These are phyloP conservation scores for Boechera retrofracta DNA, from an alignment of 345 rosid species.

Conservation along the genomic window DNA sequence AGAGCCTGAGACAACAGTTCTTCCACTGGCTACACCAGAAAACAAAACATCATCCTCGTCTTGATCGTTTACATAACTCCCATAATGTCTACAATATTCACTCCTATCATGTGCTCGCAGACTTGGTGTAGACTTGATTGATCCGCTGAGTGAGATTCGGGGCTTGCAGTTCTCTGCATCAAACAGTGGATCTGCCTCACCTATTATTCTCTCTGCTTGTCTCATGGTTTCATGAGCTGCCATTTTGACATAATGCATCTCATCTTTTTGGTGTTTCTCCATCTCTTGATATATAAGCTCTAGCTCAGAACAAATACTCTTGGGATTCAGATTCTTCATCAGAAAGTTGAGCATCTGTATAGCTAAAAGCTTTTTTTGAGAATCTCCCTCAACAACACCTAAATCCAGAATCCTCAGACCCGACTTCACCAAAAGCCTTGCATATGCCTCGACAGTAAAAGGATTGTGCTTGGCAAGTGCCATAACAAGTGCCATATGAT, in stretches of 20 bases:
- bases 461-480: constrained; percentile 87
- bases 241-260: constrained; percentile 75
- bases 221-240: constrained; percentile 89
- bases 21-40: constrained; percentile 55
- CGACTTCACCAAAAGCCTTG: constrained; percentile 76
- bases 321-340: constrained; percentile 85
- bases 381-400: constrained; percentile 69
- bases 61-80: constrained; percentile 59
- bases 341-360: constrained; percentile 94
- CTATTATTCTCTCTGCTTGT: constrained; percentile 69
- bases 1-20: constrained; percentile 51
- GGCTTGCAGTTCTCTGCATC: constrained; percentile 47
- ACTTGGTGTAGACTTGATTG: constrained; percentile 56
- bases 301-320: constrained; percentile 77
- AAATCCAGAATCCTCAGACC: constrained; percentile 69
- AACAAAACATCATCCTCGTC: constrained; percentile 81
- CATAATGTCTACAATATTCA: constrained; percentile 54
- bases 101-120: constrained; percentile 64
- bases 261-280: constrained; percentile 86
- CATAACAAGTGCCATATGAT: constrained; percentile 82
- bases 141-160: constrained; percentile 31
- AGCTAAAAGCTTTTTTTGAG: constrained; percentile 77
- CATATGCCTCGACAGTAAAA: constrained; percentile 85
- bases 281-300: constrained; percentile 69
- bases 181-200: constrained; percentile 53